Evolutionary conservation across 2,329 filamentous ascomycete genomes (phyloP).

Genomic region (Coleophoma eucalyptorum): DNA sequence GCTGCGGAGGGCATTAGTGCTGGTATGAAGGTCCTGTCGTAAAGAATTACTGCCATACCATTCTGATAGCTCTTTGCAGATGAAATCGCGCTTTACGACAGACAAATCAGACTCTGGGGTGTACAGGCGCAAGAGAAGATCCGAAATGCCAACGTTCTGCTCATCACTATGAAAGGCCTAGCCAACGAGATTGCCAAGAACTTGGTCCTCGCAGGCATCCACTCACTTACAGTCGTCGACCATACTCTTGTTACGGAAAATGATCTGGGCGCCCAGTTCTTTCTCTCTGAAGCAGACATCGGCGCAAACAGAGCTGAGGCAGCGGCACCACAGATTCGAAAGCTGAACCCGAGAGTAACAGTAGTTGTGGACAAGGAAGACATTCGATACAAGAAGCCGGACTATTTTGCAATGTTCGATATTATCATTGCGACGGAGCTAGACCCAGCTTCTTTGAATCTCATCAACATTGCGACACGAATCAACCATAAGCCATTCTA

Average conservation of each 20-base stretch:
- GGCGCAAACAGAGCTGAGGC: slow-evolving; percentile 84
- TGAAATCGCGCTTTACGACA: slow-evolving; percentile 95
- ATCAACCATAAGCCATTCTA: slow-evolving; percentile 81
- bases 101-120: slow-evolving; percentile 96
- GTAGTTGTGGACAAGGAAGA: slow-evolving; percentile 67
- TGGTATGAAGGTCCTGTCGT: slow-evolving; percentile 22
- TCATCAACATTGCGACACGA: slow-evolving; percentile 83
- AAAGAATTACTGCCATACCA: neutral
- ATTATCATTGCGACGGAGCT: slow-evolving; percentile 89
- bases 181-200: slow-evolving; percentile 97
- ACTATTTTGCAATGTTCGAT: slow-evolving; percentile 77
- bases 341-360: slow-evolving; percentile 84
- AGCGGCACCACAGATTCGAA: slow-evolving; percentile 71
- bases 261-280: slow-evolving; percentile 81
- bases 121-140: slow-evolving; percentile 93
- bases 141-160: slow-evolving; percentile 81
- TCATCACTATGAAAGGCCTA: slow-evolving; percentile 83
- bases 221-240: slow-evolving; percentile 85
- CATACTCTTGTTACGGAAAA: slow-evolving; percentile 69
- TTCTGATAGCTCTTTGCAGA: slow-evolving; percentile 45
- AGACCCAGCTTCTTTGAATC: slow-evolving; percentile 67
- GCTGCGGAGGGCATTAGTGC: slow-evolving; percentile 27
- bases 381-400: slow-evolving; percentile 62
- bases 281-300: slow-evolving; percentile 65
- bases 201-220: slow-evolving; percentile 88